Conservation (phyloP, 805 yeast genomes). For the Saturnispora gosingensis region DNA sequence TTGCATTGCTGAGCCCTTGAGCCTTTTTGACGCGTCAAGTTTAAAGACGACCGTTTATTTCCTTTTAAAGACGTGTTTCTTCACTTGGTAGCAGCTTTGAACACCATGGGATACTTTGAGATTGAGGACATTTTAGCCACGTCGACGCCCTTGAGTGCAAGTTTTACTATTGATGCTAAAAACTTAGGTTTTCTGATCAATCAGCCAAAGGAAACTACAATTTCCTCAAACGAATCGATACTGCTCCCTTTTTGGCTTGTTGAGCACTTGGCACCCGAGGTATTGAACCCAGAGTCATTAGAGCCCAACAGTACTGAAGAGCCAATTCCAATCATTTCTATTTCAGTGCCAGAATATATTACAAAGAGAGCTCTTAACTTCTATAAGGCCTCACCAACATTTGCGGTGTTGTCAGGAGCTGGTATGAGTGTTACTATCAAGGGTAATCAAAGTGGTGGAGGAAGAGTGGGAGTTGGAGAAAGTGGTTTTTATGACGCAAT, state of each 20-base stretch:
- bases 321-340: conserved; percentile 45
- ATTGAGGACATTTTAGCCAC: conserved; percentile 69
- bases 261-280: conserved; percentile 6
- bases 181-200: conserved; percentile 85
- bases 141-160: conserved; percentile 29
- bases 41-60: background rate
- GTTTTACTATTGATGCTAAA: conserved; percentile 6
- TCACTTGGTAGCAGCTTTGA: background rate
- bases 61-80: background rate
- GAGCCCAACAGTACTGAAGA: conserved; percentile 14
- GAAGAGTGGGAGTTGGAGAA: background rate
- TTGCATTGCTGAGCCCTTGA: background rate
- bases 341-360: conserved; percentile 64
- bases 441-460: background rate
- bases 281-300: conserved; percentile 1
- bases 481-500: conserved; percentile 51
- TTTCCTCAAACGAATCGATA: conserved; percentile 50
- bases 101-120: conserved; percentile 44
- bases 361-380: conserved; percentile 65
- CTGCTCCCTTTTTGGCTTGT: conserved; percentile 90
- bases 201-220: conserved; percentile 49
- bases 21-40: background rate
- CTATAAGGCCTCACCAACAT: conserved; percentile 49
- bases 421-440: background rate
- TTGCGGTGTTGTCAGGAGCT: conserved; percentile 13